Conservation (phyloP, 1,284 basidiomycete genomes). For the Trichosporon sp. region DNA sequence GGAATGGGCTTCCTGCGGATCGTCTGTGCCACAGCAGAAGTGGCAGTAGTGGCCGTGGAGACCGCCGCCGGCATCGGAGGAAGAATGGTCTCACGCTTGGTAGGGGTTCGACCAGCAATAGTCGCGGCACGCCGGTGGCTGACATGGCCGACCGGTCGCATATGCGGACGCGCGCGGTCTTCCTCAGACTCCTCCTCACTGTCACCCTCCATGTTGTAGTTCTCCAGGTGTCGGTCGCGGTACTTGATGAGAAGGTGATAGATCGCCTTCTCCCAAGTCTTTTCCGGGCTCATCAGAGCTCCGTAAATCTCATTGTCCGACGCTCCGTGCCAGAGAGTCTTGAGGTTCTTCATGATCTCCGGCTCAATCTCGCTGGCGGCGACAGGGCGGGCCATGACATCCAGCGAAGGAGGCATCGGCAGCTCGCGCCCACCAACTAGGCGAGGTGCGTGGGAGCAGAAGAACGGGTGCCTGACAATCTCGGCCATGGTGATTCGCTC, state of each 20-base stretch:
- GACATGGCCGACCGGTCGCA: conserved; percentile 9
- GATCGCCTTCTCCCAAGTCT: conserved; percentile 88
- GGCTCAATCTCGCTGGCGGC: conserved; percentile 66
- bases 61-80: neutral
- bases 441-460: conserved; percentile 60
- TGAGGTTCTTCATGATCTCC: conserved; percentile 84
- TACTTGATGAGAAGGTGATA: conserved; percentile 80
- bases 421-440: conserved; percentile 53
- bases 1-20: conserved; percentile 23
- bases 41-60: neutral
- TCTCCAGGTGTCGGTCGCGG: conserved; percentile 62
- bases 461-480: conserved; percentile 85
- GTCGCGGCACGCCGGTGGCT: neutral
- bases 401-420: conserved; percentile 62
- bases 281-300: conserved; percentile 57
- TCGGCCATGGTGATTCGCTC: conserved; percentile 82
- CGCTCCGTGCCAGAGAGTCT: conserved; percentile 79
- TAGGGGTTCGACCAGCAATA: neutral
- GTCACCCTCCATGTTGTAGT: conserved; percentile 55
- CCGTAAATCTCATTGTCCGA: conserved; percentile 65
- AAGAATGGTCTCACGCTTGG: neutral
- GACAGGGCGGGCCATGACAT: conserved; percentile 64
- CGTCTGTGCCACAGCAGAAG: conserved; percentile 17
- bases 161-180: conserved; percentile 16
- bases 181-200: conserved; percentile 27